Evolutionary conservation across 768 basidiomycete species (phyloP).

Genomic region (Pulveroboletus sp.): DNA sequence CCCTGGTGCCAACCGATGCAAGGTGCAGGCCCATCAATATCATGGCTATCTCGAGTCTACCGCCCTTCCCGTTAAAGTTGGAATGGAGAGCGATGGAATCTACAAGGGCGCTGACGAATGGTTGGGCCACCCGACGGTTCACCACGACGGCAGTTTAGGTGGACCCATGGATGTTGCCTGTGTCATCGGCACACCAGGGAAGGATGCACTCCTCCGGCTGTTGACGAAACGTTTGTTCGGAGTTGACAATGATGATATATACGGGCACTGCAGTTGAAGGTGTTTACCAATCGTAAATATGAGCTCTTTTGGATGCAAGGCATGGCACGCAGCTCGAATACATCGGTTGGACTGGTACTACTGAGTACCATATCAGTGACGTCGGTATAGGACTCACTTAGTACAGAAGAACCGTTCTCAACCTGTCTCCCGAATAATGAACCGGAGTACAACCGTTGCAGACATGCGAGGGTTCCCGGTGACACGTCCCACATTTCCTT

Average conservation of each 20-base stretch:
- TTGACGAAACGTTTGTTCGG: slow-evolving; percentile 58
- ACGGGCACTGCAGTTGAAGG: neutral
- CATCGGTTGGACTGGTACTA: no score
- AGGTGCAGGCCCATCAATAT: slow-evolving; percentile 44
- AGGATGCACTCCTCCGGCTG: slow-evolving; percentile 41
- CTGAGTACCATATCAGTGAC: no score
- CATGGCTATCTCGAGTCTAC: slow-evolving; percentile 44
- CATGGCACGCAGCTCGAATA: no score
- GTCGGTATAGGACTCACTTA: no score
- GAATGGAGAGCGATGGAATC: slow-evolving; percentile 35
- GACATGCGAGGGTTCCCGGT: no score
- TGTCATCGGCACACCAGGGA: slow-evolving; percentile 63
- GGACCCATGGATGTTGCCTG: slow-evolving; percentile 39
- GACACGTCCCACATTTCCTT: no score
- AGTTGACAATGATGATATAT: neutral
- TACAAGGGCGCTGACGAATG: slow-evolving; percentile 12
- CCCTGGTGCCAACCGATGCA: slow-evolving; percentile 59
- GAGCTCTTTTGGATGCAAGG: no score
- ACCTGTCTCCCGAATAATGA: no score
- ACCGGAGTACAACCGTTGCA: no score
- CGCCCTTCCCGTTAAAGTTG: slow-evolving; percentile 51
- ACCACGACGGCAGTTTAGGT: slow-evolving; percentile 19
- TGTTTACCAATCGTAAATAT: no score
- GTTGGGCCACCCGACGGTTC: slow-evolving; percentile 15
- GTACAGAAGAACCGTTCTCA: no score